Evolutionary conservation across 495 filamentous ascomycete genomes (phyloP).

Genomic region (Hypoxylon intermedium): DNA sequence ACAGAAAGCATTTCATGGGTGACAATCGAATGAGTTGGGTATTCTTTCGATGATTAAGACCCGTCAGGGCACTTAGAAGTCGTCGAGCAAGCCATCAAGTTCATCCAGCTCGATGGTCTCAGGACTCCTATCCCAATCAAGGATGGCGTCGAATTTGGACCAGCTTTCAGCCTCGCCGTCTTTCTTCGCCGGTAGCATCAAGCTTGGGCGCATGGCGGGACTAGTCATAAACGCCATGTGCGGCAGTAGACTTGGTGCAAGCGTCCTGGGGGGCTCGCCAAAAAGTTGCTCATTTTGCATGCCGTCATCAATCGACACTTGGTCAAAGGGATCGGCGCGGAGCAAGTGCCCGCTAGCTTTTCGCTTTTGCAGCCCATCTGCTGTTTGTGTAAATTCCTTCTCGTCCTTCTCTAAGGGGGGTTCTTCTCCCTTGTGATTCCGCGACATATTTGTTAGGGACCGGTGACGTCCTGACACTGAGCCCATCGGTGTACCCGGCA

Average conservation of each 20-base stretch:
- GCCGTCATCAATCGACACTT: slow-evolving; percentile 58
- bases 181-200: slow-evolving; percentile 56
- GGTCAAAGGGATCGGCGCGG: slow-evolving; percentile 51
- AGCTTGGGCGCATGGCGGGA: slow-evolving; percentile 52
- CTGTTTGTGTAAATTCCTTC: slow-evolving; percentile 95
- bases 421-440: slow-evolving; percentile 74
- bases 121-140: slow-evolving; percentile 76
- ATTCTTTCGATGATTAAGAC: slow-evolving; percentile 7
- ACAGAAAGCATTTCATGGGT: slow-evolving; percentile 14
- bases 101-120: slow-evolving; percentile 92
- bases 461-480: slow-evolving; percentile 62
- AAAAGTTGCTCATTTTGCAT: slow-evolving; percentile 60
- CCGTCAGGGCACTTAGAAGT: slow-evolving; percentile 55
- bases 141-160: slow-evolving; percentile 58
- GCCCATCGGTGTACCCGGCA: slow-evolving; percentile 63
- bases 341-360: slow-evolving; percentile 62
- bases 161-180: slow-evolving; percentile 59
- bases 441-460: slow-evolving; percentile 50
- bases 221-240: slow-evolving; percentile 50
- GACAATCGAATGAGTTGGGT: slow-evolving; percentile 21
- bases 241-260: slow-evolving; percentile 39
- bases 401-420: slow-evolving; percentile 95
- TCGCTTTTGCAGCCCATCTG: slow-evolving; percentile 81
- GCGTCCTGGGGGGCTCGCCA: slow-evolving; percentile 52
- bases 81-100: slow-evolving; percentile 84